Evolutionary conservation across 352 stramenopile species (phyloP), one percentile per base, ranked within the genome.

Genomic region (Phytophthora sojae): DNA sequence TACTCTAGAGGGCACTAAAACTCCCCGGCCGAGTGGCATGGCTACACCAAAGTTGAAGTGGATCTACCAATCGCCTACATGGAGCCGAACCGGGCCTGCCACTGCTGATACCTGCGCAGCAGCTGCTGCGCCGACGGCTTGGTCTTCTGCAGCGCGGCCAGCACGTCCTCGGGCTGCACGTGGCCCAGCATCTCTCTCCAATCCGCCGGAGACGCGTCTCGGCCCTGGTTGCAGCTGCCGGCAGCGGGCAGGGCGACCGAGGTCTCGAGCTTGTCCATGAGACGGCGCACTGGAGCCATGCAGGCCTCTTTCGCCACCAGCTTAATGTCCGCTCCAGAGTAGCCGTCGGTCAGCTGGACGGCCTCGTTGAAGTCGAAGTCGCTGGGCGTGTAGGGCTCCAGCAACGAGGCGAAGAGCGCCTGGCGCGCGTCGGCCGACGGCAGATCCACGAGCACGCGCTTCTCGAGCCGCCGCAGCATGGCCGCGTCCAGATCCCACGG

Each of bases 281-380:
- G 76, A 0, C 89, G 69, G 2, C 89, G 71, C 11, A 96, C 88
- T 0, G 89, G 89, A 19, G 83, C 85, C 89, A 96, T 96, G 56
- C 85, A 94, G 30, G 88, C 81, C 69, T 96, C 89, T 72, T 96
- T 96, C 6, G 89, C 81, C 3, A 96, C 88, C 25, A 96, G 76
- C 52, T 95, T 95, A 62, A 96, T 94, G 55, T 96, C 89, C 0
- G 89, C 83, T 4, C 89, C 89, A 30, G 89, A 96, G 45, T 95
- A 96, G 1, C 89, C 87, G 3, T 93, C 83, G 0, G 86, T 95
- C 39, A 72, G 57, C 29, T 59, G 50, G 3, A 93, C 83, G 5
- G 83, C 75, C 2, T 86, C 75, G 9, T 80, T 72, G 32, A 92
- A 93, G 2, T 67, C 53, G 51, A 94, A 94, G 8, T 76, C 70